A percentile compares a stretch with the other conserved stretches of the same genome.
Evolutionary conservation across 2,329 filamentous ascomycete genomes (phyloP).

Genomic region (Graphium sp.): DNA sequence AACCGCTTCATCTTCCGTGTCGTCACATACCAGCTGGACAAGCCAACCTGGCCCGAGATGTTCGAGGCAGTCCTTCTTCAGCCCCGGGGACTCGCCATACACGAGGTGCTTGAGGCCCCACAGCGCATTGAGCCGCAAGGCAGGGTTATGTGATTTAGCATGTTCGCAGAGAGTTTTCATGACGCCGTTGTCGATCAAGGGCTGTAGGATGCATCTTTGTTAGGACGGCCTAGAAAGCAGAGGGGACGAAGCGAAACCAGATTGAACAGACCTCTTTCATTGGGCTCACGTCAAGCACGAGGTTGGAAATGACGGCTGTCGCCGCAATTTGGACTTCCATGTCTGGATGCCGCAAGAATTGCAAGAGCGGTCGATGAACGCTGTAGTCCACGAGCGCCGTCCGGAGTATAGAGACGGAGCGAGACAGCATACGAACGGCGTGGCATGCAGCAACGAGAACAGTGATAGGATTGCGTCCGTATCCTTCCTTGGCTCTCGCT

Average conservation of each 20-base stretch:
- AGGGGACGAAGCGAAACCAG: neutral
- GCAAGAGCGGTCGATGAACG: slow-evolving; percentile 61
- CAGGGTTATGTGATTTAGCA: slow-evolving; percentile 65
- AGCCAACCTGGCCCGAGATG: slow-evolving; percentile 68
- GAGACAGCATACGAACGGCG: slow-evolving; percentile 62
- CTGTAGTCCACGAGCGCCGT: slow-evolving; percentile 79
- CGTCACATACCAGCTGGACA: slow-evolving; percentile 55
- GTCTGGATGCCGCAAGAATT: slow-evolving; percentile 57
- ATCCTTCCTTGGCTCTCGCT: slow-evolving; percentile 27
- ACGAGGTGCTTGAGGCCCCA: slow-evolving; percentile 93
- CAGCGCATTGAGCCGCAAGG: slow-evolving; percentile 66
- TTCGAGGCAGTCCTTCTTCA: slow-evolving; percentile 64
- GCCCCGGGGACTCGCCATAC: slow-evolving; percentile 48
- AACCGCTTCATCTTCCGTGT: slow-evolving; percentile 35
- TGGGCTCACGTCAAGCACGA: slow-evolving; percentile 78
- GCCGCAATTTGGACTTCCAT: slow-evolving; percentile 73
- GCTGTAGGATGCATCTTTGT: slow-evolving; percentile 21
- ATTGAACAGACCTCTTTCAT: slow-evolving; percentile 58
- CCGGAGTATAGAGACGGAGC: slow-evolving; percentile 69
- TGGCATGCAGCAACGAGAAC: slow-evolving; percentile 79
- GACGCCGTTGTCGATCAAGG: slow-evolving; percentile 57
- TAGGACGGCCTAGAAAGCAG: slow-evolving; percentile 1
- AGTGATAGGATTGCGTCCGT: slow-evolving; percentile 55
- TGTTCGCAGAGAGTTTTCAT: slow-evolving; percentile 68
- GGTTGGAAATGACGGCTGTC: slow-evolving; percentile 68